Percentiles rank a stretch among this genome's conserved stretches.
phyloP scores from a whole-genome alignment of 129 eudicot species.

The Tagetes erecta region DNA sequence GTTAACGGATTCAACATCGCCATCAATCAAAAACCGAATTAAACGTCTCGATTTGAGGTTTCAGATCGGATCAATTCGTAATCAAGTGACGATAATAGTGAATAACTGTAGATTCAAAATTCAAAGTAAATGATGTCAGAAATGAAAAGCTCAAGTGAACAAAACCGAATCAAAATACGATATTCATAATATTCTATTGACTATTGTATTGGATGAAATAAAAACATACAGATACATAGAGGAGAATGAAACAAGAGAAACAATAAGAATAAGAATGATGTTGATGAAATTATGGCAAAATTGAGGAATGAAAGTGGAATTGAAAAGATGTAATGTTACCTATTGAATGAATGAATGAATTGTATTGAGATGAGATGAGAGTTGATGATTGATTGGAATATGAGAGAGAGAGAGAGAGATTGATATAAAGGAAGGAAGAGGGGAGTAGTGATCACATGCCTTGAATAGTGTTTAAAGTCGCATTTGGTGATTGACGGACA shows the following conservation, averaged over 20 bases:
- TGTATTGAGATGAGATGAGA: too few species aligned
- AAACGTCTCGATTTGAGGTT: too few species aligned
- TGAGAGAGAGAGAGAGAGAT: constrained; percentile 29
- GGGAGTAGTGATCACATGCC: constrained; percentile 45
- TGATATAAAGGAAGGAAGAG: constrained; percentile 39
- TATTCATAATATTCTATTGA: too few species aligned
- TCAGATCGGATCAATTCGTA: constrained; percentile 4
- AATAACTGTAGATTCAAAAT: constrained; percentile 29
- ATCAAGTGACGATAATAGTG: neutral
- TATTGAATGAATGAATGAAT: neutral
- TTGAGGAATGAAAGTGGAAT: neutral
- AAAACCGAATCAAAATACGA: too few species aligned
- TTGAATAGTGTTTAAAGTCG: constrained; percentile 37
- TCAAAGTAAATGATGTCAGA: constrained; percentile 32
- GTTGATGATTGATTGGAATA: too few species aligned
- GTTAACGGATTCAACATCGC: constrained; percentile 44
- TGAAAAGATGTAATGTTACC: neutral
- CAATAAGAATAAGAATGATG: neutral
- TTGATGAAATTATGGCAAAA: neutral
- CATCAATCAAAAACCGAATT: constrained; percentile 4
- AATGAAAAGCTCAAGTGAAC: too few species aligned
- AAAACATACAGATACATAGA: too few species aligned
- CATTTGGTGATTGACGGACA: constrained; percentile 7
- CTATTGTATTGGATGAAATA: too few species aligned
- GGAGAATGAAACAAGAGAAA: too few species aligned